Evolutionary conservation across 2,329 filamentous ascomycete species (phyloP), one percentile per base, ranked within the genome.

Genomic region (Aspergillus sp.): DNA sequence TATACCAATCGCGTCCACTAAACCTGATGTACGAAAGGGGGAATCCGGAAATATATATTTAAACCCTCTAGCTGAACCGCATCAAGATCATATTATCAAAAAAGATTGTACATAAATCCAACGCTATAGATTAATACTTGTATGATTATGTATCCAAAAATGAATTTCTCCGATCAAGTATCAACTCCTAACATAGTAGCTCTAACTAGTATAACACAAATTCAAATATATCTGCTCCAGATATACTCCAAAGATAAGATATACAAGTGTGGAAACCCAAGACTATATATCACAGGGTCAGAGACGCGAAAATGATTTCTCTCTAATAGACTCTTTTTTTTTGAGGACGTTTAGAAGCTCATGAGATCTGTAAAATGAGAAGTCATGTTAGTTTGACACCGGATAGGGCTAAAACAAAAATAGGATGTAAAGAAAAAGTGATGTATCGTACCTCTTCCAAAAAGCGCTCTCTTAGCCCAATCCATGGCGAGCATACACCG

Each of bases 401-500:
- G 11, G 19, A 24, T 17, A 23, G 24, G 12, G 24, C 11, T 24
- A 5, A 37, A 21, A 14, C 8, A 27, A n/a, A 49, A 12, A 31
- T 11, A 19, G 3, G 35, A 43, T 2, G 15, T 31, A 23, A 47
- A 33, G 51, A 12, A 17, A 11, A 8, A 7, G 9, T 3, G 9
- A 31, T 37, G 40, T 15, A 57, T 80, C 88, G 80, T 77, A 97
- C 93, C 95, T 87, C 95, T 84, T 65, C 95, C 95, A 79, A 99
- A 99, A 21, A 99, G 76, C 12, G 91, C 90, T 72, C 96, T 84
- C 85, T 98, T 99, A n/a, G 86, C 88, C 95, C 95, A 99, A 74
- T 99, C 95, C 95, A 99, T 97, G 17, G 92, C 92, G 75, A 99
- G 81, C 69, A 99, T 77, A 63, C 91, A 85, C 62, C 93, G 85